These are phyloP conservation scores for Rhodotorula sp. DNA, from an alignment of 1,284 basidiomycete genomes.

Conservation along the genomic window DNA sequence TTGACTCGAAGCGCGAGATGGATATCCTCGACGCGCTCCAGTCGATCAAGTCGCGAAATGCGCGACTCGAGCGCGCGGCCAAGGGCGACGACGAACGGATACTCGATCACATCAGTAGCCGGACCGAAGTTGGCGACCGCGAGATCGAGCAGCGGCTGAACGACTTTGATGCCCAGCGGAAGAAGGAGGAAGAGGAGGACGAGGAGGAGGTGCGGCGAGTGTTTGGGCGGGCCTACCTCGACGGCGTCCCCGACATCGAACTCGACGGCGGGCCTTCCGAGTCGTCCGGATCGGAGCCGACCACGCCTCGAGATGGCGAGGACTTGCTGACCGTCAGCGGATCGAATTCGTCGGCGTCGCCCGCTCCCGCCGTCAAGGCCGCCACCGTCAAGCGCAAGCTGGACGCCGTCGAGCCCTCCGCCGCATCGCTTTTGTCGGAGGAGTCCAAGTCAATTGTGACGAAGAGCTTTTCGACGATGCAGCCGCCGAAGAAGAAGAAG, in stretches of 20 bases:
- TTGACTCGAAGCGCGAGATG: constrained; percentile 95
- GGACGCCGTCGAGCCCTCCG: constrained; percentile 46
- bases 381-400: constrained; percentile 46
- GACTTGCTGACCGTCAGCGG: constrained; percentile 38
- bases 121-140: constrained; percentile 55
- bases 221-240: constrained; percentile 56
- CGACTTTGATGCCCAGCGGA: constrained; percentile 54
- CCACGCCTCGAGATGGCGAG: constrained; percentile 31
- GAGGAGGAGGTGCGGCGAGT: constrained; percentile 81
- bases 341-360: constrained; percentile 61
- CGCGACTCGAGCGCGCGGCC: constrained; percentile 73
- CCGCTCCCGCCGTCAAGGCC: constrained; percentile 63
- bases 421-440: constrained; percentile 64
- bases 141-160: constrained; percentile 57
- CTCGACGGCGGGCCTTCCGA: constrained; percentile 37
- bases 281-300: constrained; percentile 21
- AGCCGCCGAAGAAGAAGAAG: constrained; percentile 44
- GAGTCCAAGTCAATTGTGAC: constrained; percentile 64
- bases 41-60: constrained; percentile 89
- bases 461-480: constrained; percentile 25
- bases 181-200: constrained; percentile 80
- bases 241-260: constrained; percentile 47
- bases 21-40: constrained; percentile 94
- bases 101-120: constrained; percentile 37
- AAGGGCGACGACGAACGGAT: constrained; percentile 50